phyloP scores from a whole-genome alignment of 1,139 yeast genomes.

The Zygoascus sp. region DNA sequence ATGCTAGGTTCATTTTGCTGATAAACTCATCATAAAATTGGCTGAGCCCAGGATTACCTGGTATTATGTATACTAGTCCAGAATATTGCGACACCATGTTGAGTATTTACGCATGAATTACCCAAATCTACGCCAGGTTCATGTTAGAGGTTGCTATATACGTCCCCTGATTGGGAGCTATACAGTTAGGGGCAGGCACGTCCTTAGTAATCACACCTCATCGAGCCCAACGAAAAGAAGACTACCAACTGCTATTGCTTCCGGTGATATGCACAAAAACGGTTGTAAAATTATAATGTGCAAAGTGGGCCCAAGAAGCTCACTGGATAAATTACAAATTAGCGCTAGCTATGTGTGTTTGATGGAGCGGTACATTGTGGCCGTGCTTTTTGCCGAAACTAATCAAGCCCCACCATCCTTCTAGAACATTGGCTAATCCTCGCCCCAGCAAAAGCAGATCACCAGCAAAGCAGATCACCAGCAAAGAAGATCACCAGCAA shows the following conservation, averaged over 20 bases:
- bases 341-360: neutral
- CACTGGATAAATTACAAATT: neutral
- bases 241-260: too few relatives aligned
- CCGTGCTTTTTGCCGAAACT: too few relatives aligned
- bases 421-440: too few relatives aligned
- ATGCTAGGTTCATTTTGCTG: slow-evolving; percentile 39
- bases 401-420: too few relatives aligned
- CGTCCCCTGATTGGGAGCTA: neutral
- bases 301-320: too few relatives aligned
- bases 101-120: neutral
- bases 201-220: neutral
- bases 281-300: too few relatives aligned
- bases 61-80: slow-evolving; percentile 41
- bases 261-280: too few relatives aligned
- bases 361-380: too few relatives aligned
- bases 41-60: slow-evolving; percentile 66
- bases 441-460: too few relatives aligned
- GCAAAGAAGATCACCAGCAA: too few relatives aligned
- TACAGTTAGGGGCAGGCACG: neutral
- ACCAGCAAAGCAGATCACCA: too few relatives aligned
- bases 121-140: neutral
- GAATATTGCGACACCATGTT: slow-evolving; percentile 22
- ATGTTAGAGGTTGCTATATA: neutral
- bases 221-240: neutral
- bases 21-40: slow-evolving; percentile 54